phyloP scores from a whole-genome alignment of 2,329 filamentous ascomycete genomes.

The Colletotrichum lindemuthianum region DNA sequence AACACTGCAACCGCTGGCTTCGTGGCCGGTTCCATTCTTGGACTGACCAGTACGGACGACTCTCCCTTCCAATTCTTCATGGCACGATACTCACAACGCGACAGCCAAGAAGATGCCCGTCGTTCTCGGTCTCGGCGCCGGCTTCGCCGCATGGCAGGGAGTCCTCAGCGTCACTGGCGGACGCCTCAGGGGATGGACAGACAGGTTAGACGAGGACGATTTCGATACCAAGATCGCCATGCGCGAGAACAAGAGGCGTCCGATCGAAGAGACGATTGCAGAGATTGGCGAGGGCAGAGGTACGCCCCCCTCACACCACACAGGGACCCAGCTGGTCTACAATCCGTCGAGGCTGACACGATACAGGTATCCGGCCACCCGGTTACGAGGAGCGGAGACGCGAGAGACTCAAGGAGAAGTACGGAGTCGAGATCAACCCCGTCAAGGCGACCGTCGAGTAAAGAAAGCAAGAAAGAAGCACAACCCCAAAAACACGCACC shows the following conservation, averaged over 20 bases:
- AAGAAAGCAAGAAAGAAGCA: conserved; percentile 29
- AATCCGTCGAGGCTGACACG: conserved; percentile 23
- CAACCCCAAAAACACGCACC: neutral
- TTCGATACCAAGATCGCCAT: conserved; percentile 80
- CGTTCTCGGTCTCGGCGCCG: conserved; percentile 72
- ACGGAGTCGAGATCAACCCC: conserved; percentile 84
- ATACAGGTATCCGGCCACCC: conserved; percentile 78
- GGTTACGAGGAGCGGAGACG: conserved; percentile 88
- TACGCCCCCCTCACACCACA: conserved; percentile 52
- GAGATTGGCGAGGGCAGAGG: conserved; percentile 89
- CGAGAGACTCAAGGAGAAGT: conserved; percentile 84
- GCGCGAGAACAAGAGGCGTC: conserved; percentile 78
- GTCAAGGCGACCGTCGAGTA: conserved; percentile 63
- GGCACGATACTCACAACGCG: conserved; percentile 18
- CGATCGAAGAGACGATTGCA: conserved; percentile 81
- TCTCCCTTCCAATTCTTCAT: conserved; percentile 21
- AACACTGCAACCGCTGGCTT: conserved; percentile 83
- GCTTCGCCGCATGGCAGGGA: conserved; percentile 66
- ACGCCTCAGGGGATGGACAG: conserved; percentile 57
- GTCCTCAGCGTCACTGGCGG: conserved; percentile 76
- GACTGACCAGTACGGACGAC: conserved; percentile 71
- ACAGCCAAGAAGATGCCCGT: conserved; percentile 68
- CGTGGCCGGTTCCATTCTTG: conserved; percentile 76
- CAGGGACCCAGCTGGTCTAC: neutral
- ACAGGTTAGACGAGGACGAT: conserved; percentile 71